Base-by-base conservation (phyloP, 192 early-diverging fungal genomes). In the Geranomyces michiganensis region DNA sequence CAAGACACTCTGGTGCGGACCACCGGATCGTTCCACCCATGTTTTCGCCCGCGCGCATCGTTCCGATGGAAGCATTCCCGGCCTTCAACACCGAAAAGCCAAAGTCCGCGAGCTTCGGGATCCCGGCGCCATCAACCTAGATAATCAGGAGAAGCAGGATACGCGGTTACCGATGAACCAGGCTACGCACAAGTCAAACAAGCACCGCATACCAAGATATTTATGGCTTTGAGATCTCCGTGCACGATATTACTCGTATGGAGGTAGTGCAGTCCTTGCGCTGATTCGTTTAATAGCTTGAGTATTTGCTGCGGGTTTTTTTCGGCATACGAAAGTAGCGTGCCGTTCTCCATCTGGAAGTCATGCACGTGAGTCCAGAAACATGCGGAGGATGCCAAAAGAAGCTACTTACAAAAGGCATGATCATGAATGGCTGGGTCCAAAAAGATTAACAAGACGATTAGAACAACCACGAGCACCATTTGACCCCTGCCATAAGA, bases 61-160 rank as follows among this genome's bases (percentile, higher is more conserved):
- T 32, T 19, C 58, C 21, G 17, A 60, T 33, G 32, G 17, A 45
- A 4, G n/a, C 21, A 13, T 19, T 22, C 5, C n/a, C 15, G 5
- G 32, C n/a, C 43, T 64, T 64, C 15, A 64, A 41, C 19, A 45
- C 41, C 6, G 62, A 64, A 21, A 74, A 74, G 6, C 93, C 93
- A 86, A 94, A 94, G 56, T 94, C 93, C 5, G 92, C 92, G 17
- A 95, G 74, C 75, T 93, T 92, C 26, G 93, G 62, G 66, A 92
- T 89, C 12, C 92, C 93, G 63, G 88, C 79, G 62, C 86, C 83
- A 68, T 93, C 91, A 76, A 94, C 55, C 55, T 56, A 47, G 19
- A 14, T 10, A 47, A 47, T 14, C 10, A 47, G 46, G 12, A 47
- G n/a, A n/a, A n/a, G n/a, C n/a, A n/a, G n/a, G n/a, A n/a, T n/a